phyloP scores from a whole-genome alignment of 345 rosid genomes.

The Gynandropsis gynandra region DNA sequence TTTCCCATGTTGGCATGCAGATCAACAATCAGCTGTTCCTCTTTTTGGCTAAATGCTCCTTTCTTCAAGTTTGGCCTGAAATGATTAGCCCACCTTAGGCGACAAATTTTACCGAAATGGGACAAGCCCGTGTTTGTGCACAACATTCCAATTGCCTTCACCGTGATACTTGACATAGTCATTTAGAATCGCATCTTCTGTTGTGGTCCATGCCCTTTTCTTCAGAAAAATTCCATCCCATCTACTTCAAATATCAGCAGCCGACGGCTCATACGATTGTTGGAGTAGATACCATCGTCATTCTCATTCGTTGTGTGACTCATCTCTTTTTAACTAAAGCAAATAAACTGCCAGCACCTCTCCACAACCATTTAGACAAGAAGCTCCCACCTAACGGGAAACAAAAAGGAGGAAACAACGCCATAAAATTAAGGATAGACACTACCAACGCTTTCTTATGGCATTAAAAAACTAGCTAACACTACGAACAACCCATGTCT shows the following conservation, averaged over 20 bases:
- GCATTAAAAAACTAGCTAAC: neutral
- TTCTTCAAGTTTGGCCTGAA: slow-evolving; percentile 95
- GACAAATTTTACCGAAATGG: slow-evolving; percentile 98
- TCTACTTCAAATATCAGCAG: slow-evolving; percentile 39
- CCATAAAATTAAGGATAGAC: too few species aligned
- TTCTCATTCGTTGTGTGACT: slow-evolving; percentile 49
- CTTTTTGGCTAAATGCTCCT: slow-evolving; percentile 89
- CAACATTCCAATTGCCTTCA: slow-evolving; percentile 96
- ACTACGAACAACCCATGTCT: slow-evolving; percentile 11
- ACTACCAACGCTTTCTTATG: slow-evolving; percentile 4
- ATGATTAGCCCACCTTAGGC: slow-evolving; percentile 96
- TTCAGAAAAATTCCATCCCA: slow-evolving; percentile 50
- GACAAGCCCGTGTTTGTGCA: slow-evolving; percentile 79
- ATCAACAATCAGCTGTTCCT: slow-evolving; percentile 80
- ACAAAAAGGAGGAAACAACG: too few species aligned
- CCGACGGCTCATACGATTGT: slow-evolving; percentile 49
- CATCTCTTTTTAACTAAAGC: slow-evolving; percentile 49
- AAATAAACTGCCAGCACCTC: slow-evolving; percentile 28
- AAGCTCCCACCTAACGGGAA: slow-evolving; percentile 34
- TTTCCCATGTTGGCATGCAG: slow-evolving; percentile 95
- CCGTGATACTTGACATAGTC: slow-evolving; percentile 93
- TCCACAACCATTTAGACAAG: slow-evolving; percentile 36
- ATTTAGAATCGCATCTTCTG: slow-evolving; percentile 81
- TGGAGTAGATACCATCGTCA: slow-evolving; percentile 49
- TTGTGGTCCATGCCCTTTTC: slow-evolving; percentile 98